Evolutionary conservation across 257 asterid species (phyloP).

Genomic region (Rhazya stricta): DNA sequence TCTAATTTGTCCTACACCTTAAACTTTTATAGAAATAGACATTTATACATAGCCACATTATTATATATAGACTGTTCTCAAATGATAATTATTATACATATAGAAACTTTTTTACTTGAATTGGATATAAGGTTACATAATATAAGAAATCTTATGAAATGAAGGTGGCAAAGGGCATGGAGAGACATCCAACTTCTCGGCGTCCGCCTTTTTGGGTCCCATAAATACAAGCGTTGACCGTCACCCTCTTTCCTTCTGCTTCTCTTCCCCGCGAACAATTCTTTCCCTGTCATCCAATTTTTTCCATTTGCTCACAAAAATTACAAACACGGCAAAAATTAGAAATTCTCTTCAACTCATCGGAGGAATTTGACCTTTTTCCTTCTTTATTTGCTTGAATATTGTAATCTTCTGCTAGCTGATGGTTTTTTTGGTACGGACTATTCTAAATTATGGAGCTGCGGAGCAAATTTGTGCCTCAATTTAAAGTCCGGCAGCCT

Average conservation of each 20-base stretch:
- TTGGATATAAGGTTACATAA: too few relatives aligned
- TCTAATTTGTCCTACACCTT: too few relatives aligned
- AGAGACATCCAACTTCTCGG: background rate
- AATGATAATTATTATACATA: too few relatives aligned
- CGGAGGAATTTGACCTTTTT: background rate
- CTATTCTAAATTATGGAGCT: conserved; percentile 48
- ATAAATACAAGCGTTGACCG: background rate
- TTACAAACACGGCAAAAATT: background rate
- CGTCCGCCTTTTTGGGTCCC: background rate
- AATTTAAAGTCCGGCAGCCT: conserved; percentile 32
- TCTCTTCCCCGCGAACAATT: background rate
- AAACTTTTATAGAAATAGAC: too few relatives aligned
- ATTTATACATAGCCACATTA: too few relatives aligned
- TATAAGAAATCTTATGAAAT: too few relatives aligned
- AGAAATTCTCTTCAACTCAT: background rate
- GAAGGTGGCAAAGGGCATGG: too few relatives aligned
- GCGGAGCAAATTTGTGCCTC: conserved; percentile 45
- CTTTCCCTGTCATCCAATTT: background rate
- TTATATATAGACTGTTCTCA: too few relatives aligned
- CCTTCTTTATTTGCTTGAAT: background rate
- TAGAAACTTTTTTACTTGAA: too few relatives aligned
- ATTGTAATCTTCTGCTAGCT: conserved; percentile 8
- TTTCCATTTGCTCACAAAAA: background rate
- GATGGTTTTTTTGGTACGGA: conserved; percentile 9
- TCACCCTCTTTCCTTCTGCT: background rate